Conservation (phyloP, 371 early-diverging fungal species). For the Syncephalastrum racemosum region DNA sequence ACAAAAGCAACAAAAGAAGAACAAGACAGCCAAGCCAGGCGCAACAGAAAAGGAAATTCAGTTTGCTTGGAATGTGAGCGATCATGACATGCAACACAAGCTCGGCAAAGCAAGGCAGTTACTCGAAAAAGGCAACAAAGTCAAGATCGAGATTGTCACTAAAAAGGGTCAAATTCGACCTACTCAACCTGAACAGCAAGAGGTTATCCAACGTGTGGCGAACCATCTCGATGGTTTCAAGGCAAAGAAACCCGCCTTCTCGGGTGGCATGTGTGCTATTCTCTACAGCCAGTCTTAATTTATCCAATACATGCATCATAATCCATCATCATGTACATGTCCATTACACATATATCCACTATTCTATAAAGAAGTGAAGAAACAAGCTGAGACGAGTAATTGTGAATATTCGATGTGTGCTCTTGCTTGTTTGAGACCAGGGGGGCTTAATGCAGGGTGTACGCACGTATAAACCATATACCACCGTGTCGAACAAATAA, state of each 20-base stretch:
- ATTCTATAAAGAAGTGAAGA: no score
- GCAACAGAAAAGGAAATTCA: constrained; percentile 49
- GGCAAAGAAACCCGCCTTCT: constrained; percentile 28
- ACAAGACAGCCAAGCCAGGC: constrained; percentile 38
- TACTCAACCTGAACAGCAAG: constrained; percentile 20
- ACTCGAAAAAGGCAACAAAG: constrained; percentile 58
- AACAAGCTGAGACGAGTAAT: no score
- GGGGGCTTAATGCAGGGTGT: no score
- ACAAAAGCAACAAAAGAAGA: constrained; percentile 50
- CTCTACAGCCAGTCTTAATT: no score
- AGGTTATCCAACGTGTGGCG: constrained; percentile 14
- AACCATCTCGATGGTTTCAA: constrained; percentile 28
- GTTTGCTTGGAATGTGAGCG: constrained; percentile 60
- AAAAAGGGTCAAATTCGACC: constrained; percentile 46
- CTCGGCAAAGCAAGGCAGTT: constrained; percentile 50
- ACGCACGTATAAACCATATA: no score
- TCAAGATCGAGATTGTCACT: constrained; percentile 55
- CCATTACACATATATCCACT: no score
- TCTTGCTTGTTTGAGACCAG: no score
- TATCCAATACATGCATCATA: no score
- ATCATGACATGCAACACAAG: constrained; percentile 61
- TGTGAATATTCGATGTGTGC: no score
- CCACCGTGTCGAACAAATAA: no score
- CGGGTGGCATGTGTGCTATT: constrained; percentile 26
- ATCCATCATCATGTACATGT: no score